phyloP scores from a whole-genome alignment of 2,329 filamentous ascomycete species.

The Aspergillus novoparasiticus region DNA sequence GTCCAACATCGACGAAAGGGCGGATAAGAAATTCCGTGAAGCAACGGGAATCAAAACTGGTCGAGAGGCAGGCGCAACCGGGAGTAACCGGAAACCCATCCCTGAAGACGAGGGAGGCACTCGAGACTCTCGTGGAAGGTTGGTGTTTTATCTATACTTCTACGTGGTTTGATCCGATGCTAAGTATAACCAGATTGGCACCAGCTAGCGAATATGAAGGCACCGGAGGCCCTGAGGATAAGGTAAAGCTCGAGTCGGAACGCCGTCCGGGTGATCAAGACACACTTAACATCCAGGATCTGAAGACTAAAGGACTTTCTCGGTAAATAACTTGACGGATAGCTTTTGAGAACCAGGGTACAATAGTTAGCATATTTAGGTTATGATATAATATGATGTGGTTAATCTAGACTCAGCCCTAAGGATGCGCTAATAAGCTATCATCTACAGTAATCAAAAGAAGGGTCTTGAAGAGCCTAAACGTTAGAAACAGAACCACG shows the following conservation, averaged over 20 bases:
- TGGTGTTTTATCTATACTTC: slow-evolving; percentile 13
- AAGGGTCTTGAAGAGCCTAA: not conserved
- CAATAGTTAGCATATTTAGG: not conserved
- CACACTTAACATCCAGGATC: slow-evolving; percentile 25
- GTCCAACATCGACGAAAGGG: slow-evolving; percentile 46
- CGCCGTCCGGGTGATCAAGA: slow-evolving; percentile 33
- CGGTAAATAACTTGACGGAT: slow-evolving; percentile 10
- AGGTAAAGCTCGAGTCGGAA: slow-evolving; percentile 30
- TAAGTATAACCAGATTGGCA: slow-evolving; percentile 31
- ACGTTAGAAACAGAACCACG: not conserved
- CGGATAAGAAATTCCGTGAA: slow-evolving; percentile 41
- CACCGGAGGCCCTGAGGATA: slow-evolving; percentile 39
- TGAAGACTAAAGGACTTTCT: slow-evolving; percentile 26
- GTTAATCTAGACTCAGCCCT: not conserved
- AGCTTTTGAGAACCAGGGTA: not conserved
- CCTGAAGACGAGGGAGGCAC: slow-evolving; percentile 46
- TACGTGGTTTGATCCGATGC: no score
- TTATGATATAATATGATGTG: not conserved
- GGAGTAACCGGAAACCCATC: slow-evolving; percentile 43
- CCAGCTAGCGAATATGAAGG: slow-evolving; percentile 41
- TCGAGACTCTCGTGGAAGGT: slow-evolving; percentile 41
- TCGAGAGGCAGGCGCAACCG: slow-evolving; percentile 33
- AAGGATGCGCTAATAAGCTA: not conserved
- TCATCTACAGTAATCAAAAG: not conserved
- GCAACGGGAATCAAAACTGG: slow-evolving; percentile 41